Conservation (phyloP, 345 rosid genomes). For the Populus simonii region DNA sequence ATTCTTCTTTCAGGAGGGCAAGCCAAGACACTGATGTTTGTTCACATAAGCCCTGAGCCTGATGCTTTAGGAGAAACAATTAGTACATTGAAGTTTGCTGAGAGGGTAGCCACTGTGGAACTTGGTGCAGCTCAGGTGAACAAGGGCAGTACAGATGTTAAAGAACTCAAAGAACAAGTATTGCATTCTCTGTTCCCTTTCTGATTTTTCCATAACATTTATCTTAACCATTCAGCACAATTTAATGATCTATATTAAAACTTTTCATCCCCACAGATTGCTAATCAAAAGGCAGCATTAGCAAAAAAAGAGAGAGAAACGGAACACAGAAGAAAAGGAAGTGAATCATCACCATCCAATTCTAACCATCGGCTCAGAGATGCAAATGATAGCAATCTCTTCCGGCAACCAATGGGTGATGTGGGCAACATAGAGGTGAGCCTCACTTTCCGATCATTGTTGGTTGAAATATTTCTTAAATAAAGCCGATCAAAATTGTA, state of each 20-base stretch:
- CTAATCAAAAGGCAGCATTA: constrained; percentile 77
- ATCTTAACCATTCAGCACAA: too few relatives aligned
- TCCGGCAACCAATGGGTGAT: constrained; percentile 58
- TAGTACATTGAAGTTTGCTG: constrained; percentile 95
- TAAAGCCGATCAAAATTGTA: background rate
- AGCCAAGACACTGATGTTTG: constrained; percentile 97
- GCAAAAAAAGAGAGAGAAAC: constrained; percentile 65
- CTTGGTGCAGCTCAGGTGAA: constrained; percentile 92
- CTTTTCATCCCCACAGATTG: constrained; percentile 40
- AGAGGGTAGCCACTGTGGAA: constrained; percentile 93
- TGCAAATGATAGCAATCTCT: constrained; percentile 35
- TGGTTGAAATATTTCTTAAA: background rate
- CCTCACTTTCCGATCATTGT: constrained; percentile 7
- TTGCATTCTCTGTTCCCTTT: constrained; percentile 2
- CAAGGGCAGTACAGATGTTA: constrained; percentile 72
- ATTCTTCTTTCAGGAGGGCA: constrained; percentile 71
- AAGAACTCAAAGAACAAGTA: constrained; percentile 92
- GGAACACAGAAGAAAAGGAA: constrained; percentile 50
- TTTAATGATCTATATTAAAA: background rate
- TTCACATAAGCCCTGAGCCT: constrained; percentile 89
- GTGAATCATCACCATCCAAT: constrained; percentile 40
- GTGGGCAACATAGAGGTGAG: constrained; percentile 68
- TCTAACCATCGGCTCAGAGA: constrained; percentile 42
- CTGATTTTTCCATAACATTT: background rate
- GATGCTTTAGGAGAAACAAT: constrained; percentile 87